phyloP scores from a whole-genome alignment of 352 stramenopile genomes.

The Phytophthora chlamydospora region DNA sequence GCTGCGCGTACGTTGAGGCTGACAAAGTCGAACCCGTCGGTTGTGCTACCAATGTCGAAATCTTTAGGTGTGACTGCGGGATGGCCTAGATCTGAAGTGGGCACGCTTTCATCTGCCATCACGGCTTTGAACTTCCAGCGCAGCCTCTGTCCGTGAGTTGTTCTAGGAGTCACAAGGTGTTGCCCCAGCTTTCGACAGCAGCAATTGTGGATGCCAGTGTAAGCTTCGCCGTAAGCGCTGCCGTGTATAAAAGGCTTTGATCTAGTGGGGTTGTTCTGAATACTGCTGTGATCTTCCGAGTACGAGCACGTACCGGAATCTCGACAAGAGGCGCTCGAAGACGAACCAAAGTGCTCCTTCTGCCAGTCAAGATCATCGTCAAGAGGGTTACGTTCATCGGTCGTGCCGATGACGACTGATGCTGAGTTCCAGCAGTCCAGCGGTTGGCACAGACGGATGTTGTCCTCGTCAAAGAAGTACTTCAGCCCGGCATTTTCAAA shows the following conservation, averaged over 20 bases:
- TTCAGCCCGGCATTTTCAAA: slow-evolving; percentile 39
- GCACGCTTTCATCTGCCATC: slow-evolving; percentile 35
- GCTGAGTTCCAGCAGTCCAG: not conserved
- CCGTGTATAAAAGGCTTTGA: slow-evolving; percentile 6
- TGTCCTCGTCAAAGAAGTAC: slow-evolving; percentile 55
- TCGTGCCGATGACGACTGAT: slow-evolving; percentile 9
- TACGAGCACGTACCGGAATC: slow-evolving; percentile 9
- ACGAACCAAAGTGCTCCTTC: slow-evolving; percentile 2
- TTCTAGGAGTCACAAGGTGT: slow-evolving; percentile 34
- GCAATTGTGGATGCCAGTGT: slow-evolving; percentile 24
- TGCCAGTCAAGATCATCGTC: slow-evolving; percentile 22
- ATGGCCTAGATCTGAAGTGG: slow-evolving; percentile 44
- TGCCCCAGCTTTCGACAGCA: slow-evolving; percentile 49
- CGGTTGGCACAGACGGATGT: slow-evolving; percentile 40
- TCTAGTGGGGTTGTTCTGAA: slow-evolving; percentile 24
- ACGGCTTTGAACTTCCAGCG: slow-evolving; percentile 38
- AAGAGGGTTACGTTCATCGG: slow-evolving; percentile 1
- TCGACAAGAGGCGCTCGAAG: slow-evolving; percentile 1
- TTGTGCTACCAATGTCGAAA: slow-evolving; percentile 12
- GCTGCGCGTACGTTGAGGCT: slow-evolving; percentile 15
- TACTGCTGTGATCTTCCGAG: slow-evolving; percentile 22
- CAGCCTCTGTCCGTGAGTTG: slow-evolving; percentile 28
- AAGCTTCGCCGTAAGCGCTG: slow-evolving; percentile 8
- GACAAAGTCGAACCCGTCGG: slow-evolving; percentile 48
- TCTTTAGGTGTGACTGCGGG: slow-evolving; percentile 3